These are phyloP conservation scores for Alopecurus myosuroides DNA, from an alignment of 176 grass and related monocot species.

Conservation along the genomic window DNA sequence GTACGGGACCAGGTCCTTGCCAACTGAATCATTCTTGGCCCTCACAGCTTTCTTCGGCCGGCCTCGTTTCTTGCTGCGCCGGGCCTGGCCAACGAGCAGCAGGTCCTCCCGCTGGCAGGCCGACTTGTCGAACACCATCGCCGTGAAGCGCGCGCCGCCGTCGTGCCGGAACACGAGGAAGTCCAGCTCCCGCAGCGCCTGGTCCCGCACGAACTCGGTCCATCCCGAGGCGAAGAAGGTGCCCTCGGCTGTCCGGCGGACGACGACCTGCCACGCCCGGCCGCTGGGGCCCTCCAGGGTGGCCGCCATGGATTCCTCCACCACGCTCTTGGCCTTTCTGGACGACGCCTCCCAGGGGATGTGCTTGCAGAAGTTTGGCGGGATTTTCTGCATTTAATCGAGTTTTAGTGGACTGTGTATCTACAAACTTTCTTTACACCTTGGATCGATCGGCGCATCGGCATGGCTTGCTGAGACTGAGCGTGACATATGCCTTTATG, in stretches of 20 bases:
- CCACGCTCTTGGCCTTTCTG: conserved; percentile 29
- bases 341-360: conserved; percentile 44
- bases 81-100: background rate
- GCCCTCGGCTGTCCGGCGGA: conserved; percentile 43
- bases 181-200: conserved; percentile 60
- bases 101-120: conserved; percentile 66
- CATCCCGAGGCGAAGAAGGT: conserved; percentile 70
- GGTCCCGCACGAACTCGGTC: conserved; percentile 62
- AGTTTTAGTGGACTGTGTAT: background rate
- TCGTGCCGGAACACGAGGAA: conserved; percentile 76
- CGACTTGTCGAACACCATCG: conserved; percentile 61
- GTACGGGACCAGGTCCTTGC: conserved; percentile 41
- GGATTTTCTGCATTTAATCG: conserved; percentile 57
- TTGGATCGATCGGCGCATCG: background rate
- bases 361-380: conserved; percentile 75
- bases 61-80: conserved; percentile 22
- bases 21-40: conserved; percentile 9
- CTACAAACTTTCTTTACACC: background rate
- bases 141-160: conserved; percentile 55
- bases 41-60: background rate
- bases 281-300: conserved; percentile 72
- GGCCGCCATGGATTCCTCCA: conserved; percentile 36
- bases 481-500: background rate
- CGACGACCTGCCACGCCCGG: conserved; percentile 49
- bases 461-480: background rate